Evolutionary conservation across 1,284 basidiomycete species (phyloP), one percentile per base, ranked within the genome.

Genomic region (Phylloporus sp.): DNA sequence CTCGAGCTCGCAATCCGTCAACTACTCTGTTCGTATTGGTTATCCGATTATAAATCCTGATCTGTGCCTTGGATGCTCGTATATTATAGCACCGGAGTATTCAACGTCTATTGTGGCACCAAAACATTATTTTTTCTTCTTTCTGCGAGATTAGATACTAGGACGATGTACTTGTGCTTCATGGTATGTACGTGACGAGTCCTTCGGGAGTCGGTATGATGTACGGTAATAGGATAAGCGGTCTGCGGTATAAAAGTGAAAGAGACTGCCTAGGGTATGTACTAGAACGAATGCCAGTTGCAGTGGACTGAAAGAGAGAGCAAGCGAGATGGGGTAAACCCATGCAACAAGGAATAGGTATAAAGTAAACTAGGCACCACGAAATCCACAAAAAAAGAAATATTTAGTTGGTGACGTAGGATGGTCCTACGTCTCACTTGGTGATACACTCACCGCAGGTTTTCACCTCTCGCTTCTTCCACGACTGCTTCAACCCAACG

Each of bases 401-500:
- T 43, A 39, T 60, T 49, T 55, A 58, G 29, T 62, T 29, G 25
- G 61, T 32, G 37, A 37, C 23, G 49, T 11, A 27, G 8, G 23
- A 35, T 41, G 43, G 17, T 27, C 45, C 15, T 20, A 27, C 15
- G 45, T 32, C 43, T 63, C 20, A n/a, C 19, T 58, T 32, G 11
- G 32, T 29, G 29, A 19, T 41, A 57, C 53, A 63, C 73, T 76
- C 62, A 79, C 71, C 74, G 68, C 62, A 66, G 79, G 53, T 78
- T 71, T 63, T 86, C 84, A 12, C 81, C 84, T 66, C 89, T 79
- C 70, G 84, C 83, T 80, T 96, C 94, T 49, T 88, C 85, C 5
- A 92, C 86, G 3, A 91, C 90, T 41, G 85, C 88, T 27, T 85
- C 82, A 67, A 91, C 84, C 94, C 95, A 96, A 49, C 83, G 80